phyloP scores from a whole-genome alignment of 768 basidiomycete genomes.

The Pisolithus orientalis region DNA sequence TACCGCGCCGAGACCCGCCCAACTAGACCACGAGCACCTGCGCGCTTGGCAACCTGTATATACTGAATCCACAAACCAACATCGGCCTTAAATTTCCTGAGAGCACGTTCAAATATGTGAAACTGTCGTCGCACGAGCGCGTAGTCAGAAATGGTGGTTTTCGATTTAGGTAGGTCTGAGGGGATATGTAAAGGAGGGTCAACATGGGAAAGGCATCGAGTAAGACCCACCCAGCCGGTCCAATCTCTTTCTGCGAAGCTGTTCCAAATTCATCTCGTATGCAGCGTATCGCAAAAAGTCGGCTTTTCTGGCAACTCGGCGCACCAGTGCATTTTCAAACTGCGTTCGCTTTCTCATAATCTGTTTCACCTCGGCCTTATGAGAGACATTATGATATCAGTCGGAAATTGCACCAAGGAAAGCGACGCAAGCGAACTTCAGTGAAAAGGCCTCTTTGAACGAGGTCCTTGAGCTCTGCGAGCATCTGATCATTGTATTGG shows the following conservation, averaged over 20 bases:
- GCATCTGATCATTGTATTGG: slow-evolving; percentile 51
- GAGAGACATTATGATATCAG: not conserved
- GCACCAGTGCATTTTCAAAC: slow-evolving; percentile 79
- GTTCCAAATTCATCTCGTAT: slow-evolving; percentile 87
- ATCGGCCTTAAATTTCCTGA: slow-evolving; percentile 85
- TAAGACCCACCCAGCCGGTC: slow-evolving; percentile 58
- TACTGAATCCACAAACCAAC: slow-evolving; percentile 87
- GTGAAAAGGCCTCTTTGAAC: slow-evolving; percentile 82
- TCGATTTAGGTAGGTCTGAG: slow-evolving; percentile 25
- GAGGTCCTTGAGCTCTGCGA: slow-evolving; percentile 91
- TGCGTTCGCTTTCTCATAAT: slow-evolving; percentile 80
- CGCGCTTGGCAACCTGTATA: slow-evolving; percentile 74
- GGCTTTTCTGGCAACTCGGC: slow-evolving; percentile 76
- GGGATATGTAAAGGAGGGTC: not conserved
- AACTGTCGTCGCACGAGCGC: slow-evolving; percentile 80
- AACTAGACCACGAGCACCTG: slow-evolving; percentile 73
- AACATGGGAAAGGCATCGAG: not conserved
- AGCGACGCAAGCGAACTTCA: slow-evolving; percentile 40
- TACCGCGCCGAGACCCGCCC: slow-evolving; percentile 80
- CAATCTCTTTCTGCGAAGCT: slow-evolving; percentile 67
- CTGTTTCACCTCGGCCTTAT: slow-evolving; percentile 70
- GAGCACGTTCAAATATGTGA: slow-evolving; percentile 86
- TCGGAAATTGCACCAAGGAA: not conserved
- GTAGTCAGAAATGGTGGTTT: slow-evolving; percentile 73
- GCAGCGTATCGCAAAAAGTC: slow-evolving; percentile 90